Conservation (phyloP, 2,329 filamentous ascomycete genomes). For the Eutypella sp. region DNA sequence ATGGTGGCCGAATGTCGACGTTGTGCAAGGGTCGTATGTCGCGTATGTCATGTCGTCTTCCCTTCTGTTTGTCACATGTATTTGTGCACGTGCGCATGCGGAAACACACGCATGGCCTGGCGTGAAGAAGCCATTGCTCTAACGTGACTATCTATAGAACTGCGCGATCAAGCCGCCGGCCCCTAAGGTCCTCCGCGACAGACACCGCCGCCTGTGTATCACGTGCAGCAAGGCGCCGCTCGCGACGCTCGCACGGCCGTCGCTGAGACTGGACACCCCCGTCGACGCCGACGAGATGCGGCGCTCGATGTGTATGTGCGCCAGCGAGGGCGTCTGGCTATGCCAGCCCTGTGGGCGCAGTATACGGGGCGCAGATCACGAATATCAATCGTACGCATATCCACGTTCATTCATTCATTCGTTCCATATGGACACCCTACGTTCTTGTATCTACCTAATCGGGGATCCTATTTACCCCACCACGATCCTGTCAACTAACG, state of each 20-base stretch:
- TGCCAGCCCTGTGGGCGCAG: conserved; percentile 78
- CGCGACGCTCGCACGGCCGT: conserved; percentile 43
- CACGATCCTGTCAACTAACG: conserved; percentile 2
- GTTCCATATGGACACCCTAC: conserved; percentile 1
- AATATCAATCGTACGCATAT: conserved; percentile 50
- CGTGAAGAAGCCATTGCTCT: conserved; percentile 2
- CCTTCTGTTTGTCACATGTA: not conserved
- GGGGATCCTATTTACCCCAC: not conserved
- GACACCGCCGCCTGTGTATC: conserved; percentile 76
- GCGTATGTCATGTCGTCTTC: conserved; percentile 51
- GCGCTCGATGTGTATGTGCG: conserved; percentile 48
- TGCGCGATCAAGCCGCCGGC: conserved; percentile 82
- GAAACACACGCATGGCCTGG: not conserved
- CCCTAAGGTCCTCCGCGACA: conserved; percentile 59
- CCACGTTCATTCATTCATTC: conserved; percentile 5
- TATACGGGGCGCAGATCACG: conserved; percentile 55
- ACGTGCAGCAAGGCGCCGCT: conserved; percentile 71
- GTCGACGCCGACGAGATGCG: conserved; percentile 53
- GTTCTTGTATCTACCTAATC: not conserved
- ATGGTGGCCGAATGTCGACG: conserved; percentile 79
- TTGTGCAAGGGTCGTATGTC: conserved; percentile 73
- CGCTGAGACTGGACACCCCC: conserved; percentile 39
- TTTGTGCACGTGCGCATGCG: not conserved
- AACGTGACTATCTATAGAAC: conserved; percentile 62
- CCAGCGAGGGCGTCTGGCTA: conserved; percentile 65